A percentile compares a stretch with the other conserved stretches of the same genome.
Conservation (phyloP, 805 yeast genomes). For the Kodamaea leandrae region DNA sequence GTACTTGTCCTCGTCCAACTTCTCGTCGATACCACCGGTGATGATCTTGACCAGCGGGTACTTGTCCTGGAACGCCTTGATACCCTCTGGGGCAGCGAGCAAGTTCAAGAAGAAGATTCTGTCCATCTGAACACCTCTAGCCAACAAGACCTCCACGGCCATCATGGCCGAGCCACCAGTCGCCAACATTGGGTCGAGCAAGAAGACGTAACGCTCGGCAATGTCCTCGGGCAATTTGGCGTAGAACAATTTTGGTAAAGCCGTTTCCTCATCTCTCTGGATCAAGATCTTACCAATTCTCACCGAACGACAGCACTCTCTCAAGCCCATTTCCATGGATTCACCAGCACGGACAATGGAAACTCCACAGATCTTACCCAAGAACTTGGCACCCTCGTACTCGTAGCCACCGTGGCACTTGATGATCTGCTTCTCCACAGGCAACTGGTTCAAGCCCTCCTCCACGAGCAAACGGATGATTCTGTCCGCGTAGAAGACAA, state of each 20-base stretch:
- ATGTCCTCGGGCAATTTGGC: slow-evolving; percentile 95
- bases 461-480: slow-evolving; percentile 92
- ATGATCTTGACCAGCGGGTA: slow-evolving; percentile 86
- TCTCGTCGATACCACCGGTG: slow-evolving; percentile 90
- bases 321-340: slow-evolving; percentile 96
- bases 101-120: slow-evolving; percentile 87
- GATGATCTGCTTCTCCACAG: slow-evolving; percentile 68
- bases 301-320: slow-evolving; percentile 96
- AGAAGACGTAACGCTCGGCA: slow-evolving; percentile 78
- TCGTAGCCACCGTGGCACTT: slow-evolving; percentile 73
- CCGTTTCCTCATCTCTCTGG: slow-evolving; percentile 98
- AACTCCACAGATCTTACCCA: slow-evolving; percentile 96
- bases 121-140: slow-evolving; percentile 84
- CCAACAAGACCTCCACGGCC: slow-evolving; percentile 89
- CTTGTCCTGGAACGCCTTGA: slow-evolving; percentile 67
- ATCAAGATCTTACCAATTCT: slow-evolving; percentile 94
- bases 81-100: slow-evolving; percentile 94
- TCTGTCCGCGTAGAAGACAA: slow-evolving; percentile 92
- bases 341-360: slow-evolving; percentile 98
- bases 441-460: slow-evolving; percentile 91
- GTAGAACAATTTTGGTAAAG: slow-evolving; percentile 85
- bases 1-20: slow-evolving; percentile 78
- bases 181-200: slow-evolving; percentile 96
- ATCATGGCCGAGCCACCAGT: slow-evolving; percentile 98
- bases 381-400: slow-evolving; percentile 74